Conservation (phyloP, 1,284 basidiomycete genomes). For the Cystobasidium pallidum region DNA sequence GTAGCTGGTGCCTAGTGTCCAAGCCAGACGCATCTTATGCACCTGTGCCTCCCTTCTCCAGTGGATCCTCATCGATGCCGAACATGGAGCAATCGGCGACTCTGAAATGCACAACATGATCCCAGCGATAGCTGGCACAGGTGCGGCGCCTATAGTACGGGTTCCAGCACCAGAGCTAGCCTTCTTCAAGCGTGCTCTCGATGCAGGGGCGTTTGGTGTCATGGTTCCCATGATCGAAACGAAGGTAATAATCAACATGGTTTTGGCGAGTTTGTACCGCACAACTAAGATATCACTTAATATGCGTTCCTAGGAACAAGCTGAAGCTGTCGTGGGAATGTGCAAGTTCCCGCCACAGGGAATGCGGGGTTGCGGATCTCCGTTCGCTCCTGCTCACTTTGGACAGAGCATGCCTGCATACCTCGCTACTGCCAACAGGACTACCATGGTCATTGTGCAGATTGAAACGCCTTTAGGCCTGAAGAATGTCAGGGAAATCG, state of each 20-base stretch:
- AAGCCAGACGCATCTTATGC: neutral
- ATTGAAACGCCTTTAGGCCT: constrained; percentile 55
- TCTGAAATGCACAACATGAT: constrained; percentile 52
- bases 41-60: neutral
- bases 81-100: constrained; percentile 53
- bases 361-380: constrained; percentile 54
- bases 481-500: constrained; percentile 55
- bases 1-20: neutral
- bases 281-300: too few relatives aligned
- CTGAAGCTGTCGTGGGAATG: constrained; percentile 42
- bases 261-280: neutral
- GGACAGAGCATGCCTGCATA: constrained; percentile 53
- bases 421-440: constrained; percentile 52
- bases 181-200: constrained; percentile 57
- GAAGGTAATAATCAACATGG: constrained; percentile 44
- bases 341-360: constrained; percentile 43
- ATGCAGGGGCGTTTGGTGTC: constrained; percentile 56
- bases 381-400: constrained; percentile 54
- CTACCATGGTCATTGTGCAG: constrained; percentile 54
- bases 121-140: constrained; percentile 51
- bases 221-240: constrained; percentile 55
- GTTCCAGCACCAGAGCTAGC: constrained; percentile 55
- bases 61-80: constrained; percentile 44
- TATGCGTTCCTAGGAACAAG: constrained; percentile 35
- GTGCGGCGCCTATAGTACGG: constrained; percentile 56